phyloP scores from a whole-genome alignment of 768 basidiomycete species.

The Plicaturopsis crispa region DNA sequence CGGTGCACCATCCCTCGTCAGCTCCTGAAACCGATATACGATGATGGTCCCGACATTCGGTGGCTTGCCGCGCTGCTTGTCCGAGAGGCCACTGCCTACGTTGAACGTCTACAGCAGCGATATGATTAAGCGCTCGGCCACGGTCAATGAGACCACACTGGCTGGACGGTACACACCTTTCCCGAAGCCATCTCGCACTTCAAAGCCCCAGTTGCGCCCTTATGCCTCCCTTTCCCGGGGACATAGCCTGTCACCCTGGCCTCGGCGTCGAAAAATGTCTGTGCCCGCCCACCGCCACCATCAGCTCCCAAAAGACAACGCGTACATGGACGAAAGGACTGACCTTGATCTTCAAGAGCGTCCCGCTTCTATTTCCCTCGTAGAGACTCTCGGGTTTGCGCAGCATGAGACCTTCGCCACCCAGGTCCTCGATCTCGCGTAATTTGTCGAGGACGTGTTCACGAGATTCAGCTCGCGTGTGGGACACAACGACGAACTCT shows the following conservation, averaged over 20 bases:
- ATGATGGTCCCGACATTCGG: slow-evolving; percentile 49
- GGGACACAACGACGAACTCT: slow-evolving; percentile 40
- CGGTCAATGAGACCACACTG: no score
- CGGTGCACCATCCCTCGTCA: slow-evolving; percentile 50
- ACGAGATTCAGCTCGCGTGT: slow-evolving; percentile 33
- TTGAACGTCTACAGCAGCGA: slow-evolving; percentile 51
- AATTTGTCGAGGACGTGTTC: slow-evolving; percentile 47
- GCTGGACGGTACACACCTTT: slow-evolving; percentile 30
- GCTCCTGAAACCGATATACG: slow-evolving; percentile 52
- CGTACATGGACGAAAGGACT: no score
- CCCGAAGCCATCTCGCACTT: slow-evolving; percentile 55
- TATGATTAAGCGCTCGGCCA: no score
- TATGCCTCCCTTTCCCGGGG: slow-evolving; percentile 43
- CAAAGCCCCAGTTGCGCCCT: slow-evolving; percentile 40
- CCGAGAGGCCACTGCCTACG: slow-evolving; percentile 46
- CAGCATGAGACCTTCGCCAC: slow-evolving; percentile 56
- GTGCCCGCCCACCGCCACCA: slow-evolving; percentile 1
- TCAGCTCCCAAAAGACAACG: no score
- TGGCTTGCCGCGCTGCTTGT: slow-evolving; percentile 46
- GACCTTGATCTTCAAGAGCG: slow-evolving; percentile 50
- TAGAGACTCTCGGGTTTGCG: slow-evolving; percentile 41
- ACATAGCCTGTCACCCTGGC: slow-evolving; percentile 52
- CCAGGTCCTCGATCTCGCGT: slow-evolving; percentile 43
- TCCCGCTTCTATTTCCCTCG: slow-evolving; percentile 39
- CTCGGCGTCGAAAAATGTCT: slow-evolving; percentile 57